phyloP scores from a whole-genome alignment of 1,284 basidiomycete species.

The Moesziomyces parantarcticus region DNA sequence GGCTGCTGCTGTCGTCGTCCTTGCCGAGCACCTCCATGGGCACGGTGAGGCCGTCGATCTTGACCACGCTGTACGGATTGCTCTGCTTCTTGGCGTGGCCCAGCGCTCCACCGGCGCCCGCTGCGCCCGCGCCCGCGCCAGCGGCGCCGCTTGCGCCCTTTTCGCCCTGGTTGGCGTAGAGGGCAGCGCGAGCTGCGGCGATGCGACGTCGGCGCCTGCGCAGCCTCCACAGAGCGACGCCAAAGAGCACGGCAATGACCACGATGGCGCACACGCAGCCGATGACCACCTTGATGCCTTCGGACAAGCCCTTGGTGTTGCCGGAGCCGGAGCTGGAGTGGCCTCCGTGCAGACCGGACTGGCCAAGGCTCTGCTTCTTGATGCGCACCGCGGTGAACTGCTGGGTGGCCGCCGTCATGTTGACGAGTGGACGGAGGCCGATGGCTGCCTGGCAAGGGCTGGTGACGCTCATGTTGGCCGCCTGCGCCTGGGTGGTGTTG shows the following conservation, averaged over 20 bases:
- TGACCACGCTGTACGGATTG: conserved; percentile 41
- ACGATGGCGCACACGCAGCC: conserved; percentile 52
- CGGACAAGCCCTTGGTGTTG: conserved; percentile 47
- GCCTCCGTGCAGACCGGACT: conserved; percentile 32
- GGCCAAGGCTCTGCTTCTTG: conserved; percentile 54
- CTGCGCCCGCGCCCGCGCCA: conserved; percentile 1
- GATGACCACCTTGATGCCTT: conserved; percentile 58
- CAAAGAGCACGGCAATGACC: conserved; percentile 49
- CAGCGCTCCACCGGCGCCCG: conserved; percentile 9
- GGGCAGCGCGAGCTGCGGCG: conserved; percentile 39
- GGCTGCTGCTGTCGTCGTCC: conserved; percentile 47
- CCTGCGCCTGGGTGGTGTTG: conserved; percentile 20
- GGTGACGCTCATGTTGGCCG: conserved; percentile 23
- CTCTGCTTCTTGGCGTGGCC: conserved; percentile 45
- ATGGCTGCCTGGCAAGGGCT: conserved; percentile 50
- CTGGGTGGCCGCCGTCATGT: conserved; percentile 43
- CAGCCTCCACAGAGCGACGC: conserved; percentile 50
- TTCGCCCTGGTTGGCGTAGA: conserved; percentile 23
- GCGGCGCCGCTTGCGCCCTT: conserved; percentile 17
- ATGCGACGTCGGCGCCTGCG: conserved; percentile 37
- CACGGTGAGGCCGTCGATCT: conserved; percentile 41
- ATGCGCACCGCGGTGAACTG: conserved; percentile 60
- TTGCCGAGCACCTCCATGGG: conserved; percentile 45
- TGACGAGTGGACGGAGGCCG: conserved; percentile 53
- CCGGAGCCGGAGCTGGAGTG: conserved; percentile 20